Percentiles rank a stretch among this genome's conserved stretches.
These are phyloP conservation scores for Penicillium riverlandense DNA, from an alignment of 495 filamentous ascomycete species.

Conservation along the genomic window DNA sequence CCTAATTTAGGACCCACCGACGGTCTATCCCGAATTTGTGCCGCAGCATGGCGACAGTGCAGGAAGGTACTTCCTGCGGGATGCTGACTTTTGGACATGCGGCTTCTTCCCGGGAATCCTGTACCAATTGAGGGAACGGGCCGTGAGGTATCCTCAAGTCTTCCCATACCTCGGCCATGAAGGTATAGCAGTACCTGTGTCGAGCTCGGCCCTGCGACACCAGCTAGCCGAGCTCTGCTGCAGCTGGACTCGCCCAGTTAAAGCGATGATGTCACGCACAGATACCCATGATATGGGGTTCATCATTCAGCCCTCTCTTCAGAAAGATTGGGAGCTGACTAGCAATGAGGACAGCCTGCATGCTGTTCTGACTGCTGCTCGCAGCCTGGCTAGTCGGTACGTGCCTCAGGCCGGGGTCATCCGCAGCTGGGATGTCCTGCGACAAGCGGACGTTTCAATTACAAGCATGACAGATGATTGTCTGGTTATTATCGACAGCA, in stretches of 20 bases:
- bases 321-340: slow-evolving; percentile 23
- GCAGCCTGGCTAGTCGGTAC: slow-evolving; percentile 28
- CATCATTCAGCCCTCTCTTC: slow-evolving; percentile 28
- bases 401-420: slow-evolving; percentile 25
- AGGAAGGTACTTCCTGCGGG: slow-evolving; percentile 21
- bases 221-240: slow-evolving; percentile 5
- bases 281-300: slow-evolving; percentile 42
- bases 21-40: slow-evolving; percentile 22
- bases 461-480: slow-evolving; percentile 22
- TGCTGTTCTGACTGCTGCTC: slow-evolving; percentile 23
- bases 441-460: slow-evolving; percentile 11
- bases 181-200: not conserved
- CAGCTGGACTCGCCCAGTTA: slow-evolving; percentile 9
- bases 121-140: slow-evolving; percentile 24
- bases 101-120: slow-evolving; percentile 36
- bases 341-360: slow-evolving; percentile 13
- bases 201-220: not conserved
- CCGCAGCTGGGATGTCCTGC: slow-evolving; percentile 30
- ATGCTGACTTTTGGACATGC: slow-evolving; percentile 37
- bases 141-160: slow-evolving; percentile 10
- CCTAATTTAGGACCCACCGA: slow-evolving; percentile 8
- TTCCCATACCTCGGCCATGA: slow-evolving; percentile 2
- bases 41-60: slow-evolving; percentile 13
- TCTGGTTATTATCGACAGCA: slow-evolving; percentile 39
- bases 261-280: slow-evolving; percentile 16